Evolutionary conservation across 2,329 filamentous ascomycete genomes (phyloP), one percentile per base, ranked within the genome.

Genomic region (Knufia fluminis): DNA sequence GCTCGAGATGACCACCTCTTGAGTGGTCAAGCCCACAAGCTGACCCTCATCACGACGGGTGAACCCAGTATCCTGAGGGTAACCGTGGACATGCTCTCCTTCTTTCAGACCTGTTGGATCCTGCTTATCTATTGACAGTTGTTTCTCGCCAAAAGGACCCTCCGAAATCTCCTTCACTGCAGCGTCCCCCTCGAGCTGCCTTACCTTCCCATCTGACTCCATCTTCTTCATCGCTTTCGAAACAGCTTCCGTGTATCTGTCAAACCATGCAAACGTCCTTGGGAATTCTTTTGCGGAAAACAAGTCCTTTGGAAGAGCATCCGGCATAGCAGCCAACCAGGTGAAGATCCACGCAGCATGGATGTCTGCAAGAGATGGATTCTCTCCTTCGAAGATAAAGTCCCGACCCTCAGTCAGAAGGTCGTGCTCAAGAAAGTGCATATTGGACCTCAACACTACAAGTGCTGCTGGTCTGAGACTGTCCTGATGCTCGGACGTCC

Each of bases 341-440:
- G 19, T 43, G 40, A 50, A 50, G 32, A 50, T 50, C 48, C 48
- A 50, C 2, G 40, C 48, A 16, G 48, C 48, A 19, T 50, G 48
- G 16, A 50, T 46, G 19, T 50, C 48, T 12, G 48, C 6, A n/a
- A 50, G 33, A 24, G 41, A 33, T 17, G 39, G 38, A 2, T 22
- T 9, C 9, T 41, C 2, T 3, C 40, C 41, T 3, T 16, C 20
- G 14, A 43, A 40, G 14, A 50, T 39, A 9, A 39, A 50, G n/a
- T 50, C 48, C 7, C 31, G 39, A 12, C 40, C 48, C 2, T 50
- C 48, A 3, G 12, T 35, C 17, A 50, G 23, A 4, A 50, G 16
- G 17, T 20, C 33, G 16, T 33, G 31, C 28, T 50, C 48, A 14
- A 50, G 41, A 31, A 50, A 32, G 14, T 50, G 16, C 26, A 50